Percentiles rank a stretch among this genome's conserved stretches.
These are phyloP conservation scores for Fusarium subglutinans DNA, from an alignment of 2,329 filamentous ascomycete species.

Conservation along the genomic window DNA sequence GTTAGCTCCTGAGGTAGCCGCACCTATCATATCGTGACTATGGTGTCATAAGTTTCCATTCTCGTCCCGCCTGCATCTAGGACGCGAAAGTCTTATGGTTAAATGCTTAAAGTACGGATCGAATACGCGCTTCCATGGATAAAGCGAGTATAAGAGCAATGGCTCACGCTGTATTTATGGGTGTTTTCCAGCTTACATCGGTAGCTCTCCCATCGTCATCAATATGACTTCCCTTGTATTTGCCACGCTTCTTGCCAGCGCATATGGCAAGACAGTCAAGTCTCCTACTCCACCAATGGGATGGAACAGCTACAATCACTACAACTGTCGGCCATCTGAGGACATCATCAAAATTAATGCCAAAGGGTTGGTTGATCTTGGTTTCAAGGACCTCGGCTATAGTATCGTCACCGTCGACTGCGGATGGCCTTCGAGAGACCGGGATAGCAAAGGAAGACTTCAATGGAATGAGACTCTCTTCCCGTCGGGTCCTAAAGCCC, in stretches of 20 bases:
- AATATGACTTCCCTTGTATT: conserved; percentile 14
- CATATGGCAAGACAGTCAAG: conserved; percentile 17
- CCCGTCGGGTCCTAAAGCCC: conserved; percentile 58
- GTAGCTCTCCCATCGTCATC: neutral
- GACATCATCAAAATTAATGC: conserved; percentile 54
- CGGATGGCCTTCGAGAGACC: conserved; percentile 59
- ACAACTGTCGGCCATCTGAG: conserved; percentile 30
- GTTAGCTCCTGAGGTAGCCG: neutral
- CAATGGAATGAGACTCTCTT: conserved; percentile 61
- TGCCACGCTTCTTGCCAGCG: neutral
- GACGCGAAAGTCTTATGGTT: neutral
- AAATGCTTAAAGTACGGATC: neutral
- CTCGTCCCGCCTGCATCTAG: neutral
- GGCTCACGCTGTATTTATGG: no score
- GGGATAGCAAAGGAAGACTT: conserved; percentile 55
- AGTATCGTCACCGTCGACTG: conserved; percentile 66
- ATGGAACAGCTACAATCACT: conserved; percentile 69
- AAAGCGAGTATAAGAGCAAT: neutral
- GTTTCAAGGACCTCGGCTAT: conserved; percentile 63
- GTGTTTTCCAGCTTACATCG: neutral
- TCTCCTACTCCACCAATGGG: conserved; percentile 56
- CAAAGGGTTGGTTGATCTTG: conserved; percentile 61
- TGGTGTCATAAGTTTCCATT: neutral
- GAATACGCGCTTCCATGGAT: neutral
- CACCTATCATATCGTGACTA: neutral